A percentile compares a stretch with the other conserved stretches of the same genome.
phyloP scores from a whole-genome alignment of 2,329 filamentous ascomycete genomes.

The Ophiostoma quercus region DNA sequence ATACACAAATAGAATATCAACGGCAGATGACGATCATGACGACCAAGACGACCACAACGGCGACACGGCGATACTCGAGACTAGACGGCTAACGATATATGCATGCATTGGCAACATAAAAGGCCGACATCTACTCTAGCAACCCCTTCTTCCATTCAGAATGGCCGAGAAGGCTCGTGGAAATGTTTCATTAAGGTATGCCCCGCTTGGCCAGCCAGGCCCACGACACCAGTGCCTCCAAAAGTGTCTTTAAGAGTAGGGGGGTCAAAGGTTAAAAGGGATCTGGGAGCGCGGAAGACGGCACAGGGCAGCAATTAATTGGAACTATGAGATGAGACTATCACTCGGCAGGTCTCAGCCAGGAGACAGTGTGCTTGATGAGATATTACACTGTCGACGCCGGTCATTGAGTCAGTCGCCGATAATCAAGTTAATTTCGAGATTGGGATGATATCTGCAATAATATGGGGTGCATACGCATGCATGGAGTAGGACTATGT shows the following conservation, averaged over 20 bases:
- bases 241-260: neutral
- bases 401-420: neutral
- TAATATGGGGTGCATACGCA: neutral
- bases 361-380: neutral
- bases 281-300: neutral
- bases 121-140: neutral
- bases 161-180: conserved; percentile 12
- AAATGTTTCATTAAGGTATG: conserved; percentile 8
- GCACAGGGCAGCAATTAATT: neutral
- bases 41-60: neutral
- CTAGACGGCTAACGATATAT: neutral
- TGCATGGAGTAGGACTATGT: neutral
- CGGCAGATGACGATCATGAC: neutral
- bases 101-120: neutral
- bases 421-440: neutral
- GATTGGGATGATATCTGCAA: neutral
- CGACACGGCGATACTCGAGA: neutral
- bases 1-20: neutral
- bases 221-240: too few relatives aligned
- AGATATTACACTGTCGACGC: neutral
- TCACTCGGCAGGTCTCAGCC: neutral
- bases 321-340: too few relatives aligned
- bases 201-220: neutral
- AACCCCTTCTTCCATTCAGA: neutral
- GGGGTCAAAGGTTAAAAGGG: neutral